A percentile compares a stretch with the other conserved stretches of the same genome.
These are phyloP conservation scores for Cenchrus purpureus DNA, from an alignment of 176 grass and related monocot genomes.

Conservation along the genomic window DNA sequence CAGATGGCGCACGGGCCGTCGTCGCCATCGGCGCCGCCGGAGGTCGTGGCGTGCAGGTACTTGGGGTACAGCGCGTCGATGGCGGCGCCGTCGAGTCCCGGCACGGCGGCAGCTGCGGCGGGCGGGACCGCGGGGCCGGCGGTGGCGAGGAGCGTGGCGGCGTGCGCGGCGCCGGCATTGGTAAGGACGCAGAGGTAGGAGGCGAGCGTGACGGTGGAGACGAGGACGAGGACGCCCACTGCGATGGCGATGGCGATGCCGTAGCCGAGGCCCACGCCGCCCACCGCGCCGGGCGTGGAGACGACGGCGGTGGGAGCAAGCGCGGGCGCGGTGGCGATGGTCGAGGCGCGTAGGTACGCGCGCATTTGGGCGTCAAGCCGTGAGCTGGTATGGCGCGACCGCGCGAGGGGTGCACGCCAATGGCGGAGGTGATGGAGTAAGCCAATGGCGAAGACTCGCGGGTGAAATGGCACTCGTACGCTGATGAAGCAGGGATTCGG, in stretches of 20 bases:
- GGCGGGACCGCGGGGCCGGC: not conserved
- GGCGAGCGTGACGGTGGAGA: not conserved
- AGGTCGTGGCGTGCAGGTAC: not conserved
- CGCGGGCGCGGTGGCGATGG: not conserved
- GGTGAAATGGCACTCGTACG: too few relatives aligned
- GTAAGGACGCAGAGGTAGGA: constrained; percentile 6
- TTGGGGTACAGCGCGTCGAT: not conserved
- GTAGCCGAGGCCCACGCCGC: not conserved
- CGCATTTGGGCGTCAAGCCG: not conserved
- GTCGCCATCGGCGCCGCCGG: too few relatives aligned
- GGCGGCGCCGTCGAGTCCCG: not conserved
- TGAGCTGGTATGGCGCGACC: not conserved
- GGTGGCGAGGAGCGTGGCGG: not conserved
- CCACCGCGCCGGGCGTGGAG: not conserved
- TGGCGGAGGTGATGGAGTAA: not conserved
- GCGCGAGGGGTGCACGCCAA: not conserved
- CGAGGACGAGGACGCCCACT: not conserved
- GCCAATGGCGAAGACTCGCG: not conserved
- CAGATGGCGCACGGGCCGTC: not conserved
- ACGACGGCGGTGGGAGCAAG: not conserved
- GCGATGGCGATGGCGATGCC: not conserved
- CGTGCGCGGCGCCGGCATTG: not conserved
- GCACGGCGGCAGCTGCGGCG: not conserved
- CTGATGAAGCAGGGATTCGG: not conserved
- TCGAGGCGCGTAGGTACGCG: not conserved